phyloP scores from a whole-genome alignment of 176 grass and related monocot genomes.

The Hyparrhenia diplandra region DNA sequence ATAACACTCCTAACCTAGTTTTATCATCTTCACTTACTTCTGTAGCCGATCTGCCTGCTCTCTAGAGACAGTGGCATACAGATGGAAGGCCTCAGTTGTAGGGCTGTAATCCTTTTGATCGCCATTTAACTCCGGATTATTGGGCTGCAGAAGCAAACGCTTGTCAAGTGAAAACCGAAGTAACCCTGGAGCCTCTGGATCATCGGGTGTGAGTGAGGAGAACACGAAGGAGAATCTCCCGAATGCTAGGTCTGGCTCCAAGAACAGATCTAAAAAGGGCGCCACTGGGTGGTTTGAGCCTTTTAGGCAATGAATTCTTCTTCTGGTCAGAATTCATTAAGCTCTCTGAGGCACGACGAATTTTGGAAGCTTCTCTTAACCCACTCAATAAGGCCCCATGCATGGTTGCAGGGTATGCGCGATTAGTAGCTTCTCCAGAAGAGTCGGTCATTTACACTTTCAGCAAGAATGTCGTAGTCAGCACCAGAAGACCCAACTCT shows the following conservation, averaged over 20 bases:
- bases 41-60: constrained; percentile 57
- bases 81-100: constrained; percentile 37
- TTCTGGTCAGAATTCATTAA: constrained; percentile 35
- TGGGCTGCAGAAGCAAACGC: background rate
- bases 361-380: constrained; percentile 75
- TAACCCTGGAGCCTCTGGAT: constrained; percentile 51
- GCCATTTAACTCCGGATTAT: background rate
- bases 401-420: constrained; percentile 90
- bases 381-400: constrained; percentile 94
- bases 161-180: constrained; percentile 53
- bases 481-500: constrained; percentile 82
- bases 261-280: constrained; percentile 57
- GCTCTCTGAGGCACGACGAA: constrained; percentile 41
- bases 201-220: constrained; percentile 35
- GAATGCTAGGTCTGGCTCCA: constrained; percentile 73
- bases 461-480: constrained; percentile 82
- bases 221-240: constrained; percentile 68
- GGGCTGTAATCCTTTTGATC: constrained; percentile 17
- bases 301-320: constrained; percentile 48
- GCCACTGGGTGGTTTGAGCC: constrained; percentile 19
- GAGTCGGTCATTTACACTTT: constrained; percentile 52
- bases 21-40: constrained; percentile 40
- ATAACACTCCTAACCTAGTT: constrained; percentile 51
- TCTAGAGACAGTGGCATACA: constrained; percentile 51
- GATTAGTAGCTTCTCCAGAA: constrained; percentile 87